Evolutionary conservation across 306 rosid genomes (phyloP).

Genomic region (Vigna hirtella): DNA sequence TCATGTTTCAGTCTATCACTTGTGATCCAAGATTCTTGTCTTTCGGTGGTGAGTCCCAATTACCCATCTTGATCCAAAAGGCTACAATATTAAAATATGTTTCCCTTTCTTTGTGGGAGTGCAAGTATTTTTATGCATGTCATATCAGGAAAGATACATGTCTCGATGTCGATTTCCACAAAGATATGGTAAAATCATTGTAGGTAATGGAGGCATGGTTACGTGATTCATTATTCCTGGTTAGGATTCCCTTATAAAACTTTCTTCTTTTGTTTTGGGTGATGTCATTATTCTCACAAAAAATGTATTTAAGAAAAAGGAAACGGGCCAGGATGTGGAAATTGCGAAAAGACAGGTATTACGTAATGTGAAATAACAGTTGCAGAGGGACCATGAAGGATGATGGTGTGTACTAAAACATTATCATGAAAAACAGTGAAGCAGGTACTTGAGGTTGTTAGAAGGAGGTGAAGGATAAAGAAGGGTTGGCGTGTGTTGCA

Average conservation of each 20-base stretch:
- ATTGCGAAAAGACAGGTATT: conserved; percentile 13
- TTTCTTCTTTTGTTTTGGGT: not conserved
- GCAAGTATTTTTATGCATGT: conserved; percentile 25
- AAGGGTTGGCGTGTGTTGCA: not conserved
- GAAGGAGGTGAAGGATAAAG: not conserved
- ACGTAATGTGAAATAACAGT: conserved; percentile 24
- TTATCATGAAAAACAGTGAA: not conserved
- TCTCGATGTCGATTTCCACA: conserved; percentile 27
- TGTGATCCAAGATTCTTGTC: conserved; percentile 32
- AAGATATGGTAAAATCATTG: conserved; percentile 36
- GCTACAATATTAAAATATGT: conserved; percentile 14
- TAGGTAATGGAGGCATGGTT: conserved; percentile 40
- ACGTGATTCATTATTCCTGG: conserved; percentile 40
- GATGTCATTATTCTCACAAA: conserved; percentile 10
- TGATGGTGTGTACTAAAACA: not conserved
- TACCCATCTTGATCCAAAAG: conserved; percentile 38
- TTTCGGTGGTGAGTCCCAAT: conserved; percentile 39
- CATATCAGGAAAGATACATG: conserved; percentile 8
- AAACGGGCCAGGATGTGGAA: not conserved
- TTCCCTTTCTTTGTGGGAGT: not conserved
- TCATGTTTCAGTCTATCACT: conserved; percentile 1
- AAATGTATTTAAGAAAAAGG: conserved; percentile 18
- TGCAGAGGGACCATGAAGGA: conserved; percentile 33
- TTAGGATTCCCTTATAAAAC: conserved; percentile 28
- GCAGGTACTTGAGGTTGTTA: not conserved